Conservation (phyloP, 805 yeast species). For the Kodamaea fukazawae region DNA sequence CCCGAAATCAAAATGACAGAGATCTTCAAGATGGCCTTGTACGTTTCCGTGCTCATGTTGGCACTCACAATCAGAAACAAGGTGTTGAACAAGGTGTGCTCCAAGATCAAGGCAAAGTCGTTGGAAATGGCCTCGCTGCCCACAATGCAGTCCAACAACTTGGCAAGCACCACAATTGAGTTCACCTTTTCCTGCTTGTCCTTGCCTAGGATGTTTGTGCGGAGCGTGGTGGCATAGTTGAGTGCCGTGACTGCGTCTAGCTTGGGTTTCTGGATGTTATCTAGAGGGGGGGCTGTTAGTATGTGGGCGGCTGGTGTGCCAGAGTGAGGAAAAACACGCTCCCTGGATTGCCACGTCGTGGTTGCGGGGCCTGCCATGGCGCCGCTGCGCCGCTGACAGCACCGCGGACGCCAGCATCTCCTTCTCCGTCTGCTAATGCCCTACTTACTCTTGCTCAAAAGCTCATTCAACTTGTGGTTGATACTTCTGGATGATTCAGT, state of each 20-base stretch:
- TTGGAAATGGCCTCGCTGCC: conserved; percentile 41
- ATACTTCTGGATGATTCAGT: conserved; percentile 41
- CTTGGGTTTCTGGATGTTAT: conserved; percentile 26
- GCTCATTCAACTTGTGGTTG: conserved; percentile 43
- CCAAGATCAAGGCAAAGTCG: conserved; percentile 34
- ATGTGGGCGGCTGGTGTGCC: too few relatives aligned
- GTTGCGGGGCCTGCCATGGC: too few relatives aligned
- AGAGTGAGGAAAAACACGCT: too few relatives aligned
- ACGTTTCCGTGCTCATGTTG: conserved; percentile 44
- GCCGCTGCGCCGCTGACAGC: too few relatives aligned
- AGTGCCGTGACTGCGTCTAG: conserved; percentile 34
- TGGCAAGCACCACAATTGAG: conserved; percentile 53
- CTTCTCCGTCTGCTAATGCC: too few relatives aligned
- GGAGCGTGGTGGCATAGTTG: conserved; percentile 35
- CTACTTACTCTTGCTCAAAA: conserved; percentile 35
- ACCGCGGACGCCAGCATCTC: too few relatives aligned
- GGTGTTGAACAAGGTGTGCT: conserved; percentile 38
- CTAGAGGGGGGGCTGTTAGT: conserved; percentile 16
- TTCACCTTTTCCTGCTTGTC: conserved; percentile 52
- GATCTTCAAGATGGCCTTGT: conserved; percentile 45
- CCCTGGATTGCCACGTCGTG: too few relatives aligned
- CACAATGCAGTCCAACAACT: conserved; percentile 43
- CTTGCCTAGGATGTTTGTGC: conserved; percentile 41
- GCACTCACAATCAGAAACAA: conserved; percentile 41
- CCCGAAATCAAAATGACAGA: conserved; percentile 43